Evolutionary conservation across 345 rosid species (phyloP).

Genomic region (Luvunga scandens): DNA sequence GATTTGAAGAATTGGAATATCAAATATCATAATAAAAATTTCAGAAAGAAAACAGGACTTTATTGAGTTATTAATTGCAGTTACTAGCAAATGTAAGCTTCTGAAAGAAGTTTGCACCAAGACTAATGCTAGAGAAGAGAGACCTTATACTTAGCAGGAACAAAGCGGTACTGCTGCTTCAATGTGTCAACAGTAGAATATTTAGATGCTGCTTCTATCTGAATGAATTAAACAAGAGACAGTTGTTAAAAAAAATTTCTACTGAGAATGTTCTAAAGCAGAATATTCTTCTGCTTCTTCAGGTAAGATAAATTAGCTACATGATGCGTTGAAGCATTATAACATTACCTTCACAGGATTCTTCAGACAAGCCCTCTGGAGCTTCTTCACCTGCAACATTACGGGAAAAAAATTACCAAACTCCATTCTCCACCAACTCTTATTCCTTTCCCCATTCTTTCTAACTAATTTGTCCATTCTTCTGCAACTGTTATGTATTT

Average conservation of each 20-base stretch:
- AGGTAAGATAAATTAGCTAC: neutral
- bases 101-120: neutral
- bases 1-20: neutral
- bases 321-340: neutral
- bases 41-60: neutral
- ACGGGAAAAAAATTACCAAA: slow-evolving; percentile 17
- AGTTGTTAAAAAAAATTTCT: slow-evolving; percentile 11
- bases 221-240: slow-evolving; percentile 18
- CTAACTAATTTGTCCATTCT: neutral
- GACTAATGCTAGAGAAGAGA: slow-evolving; percentile 13
- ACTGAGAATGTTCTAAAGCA: neutral
- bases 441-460: neutral
- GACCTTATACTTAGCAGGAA: slow-evolving; percentile 91
- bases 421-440: slow-evolving; percentile 10
- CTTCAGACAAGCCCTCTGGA: slow-evolving; percentile 85
- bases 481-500: neutral
- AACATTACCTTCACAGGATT: slow-evolving; percentile 83
- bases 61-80: neutral
- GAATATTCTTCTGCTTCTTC: neutral
- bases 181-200: slow-evolving; percentile 92
- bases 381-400: slow-evolving; percentile 69
- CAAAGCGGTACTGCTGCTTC: slow-evolving; percentile 72
- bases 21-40: neutral
- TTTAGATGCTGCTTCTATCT: slow-evolving; percentile 94
- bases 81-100: neutral